Percentiles rank a stretch among this genome's conserved stretches.
Conservation (phyloP, 805 yeast genomes). For the Yarrowia sp. region DNA sequence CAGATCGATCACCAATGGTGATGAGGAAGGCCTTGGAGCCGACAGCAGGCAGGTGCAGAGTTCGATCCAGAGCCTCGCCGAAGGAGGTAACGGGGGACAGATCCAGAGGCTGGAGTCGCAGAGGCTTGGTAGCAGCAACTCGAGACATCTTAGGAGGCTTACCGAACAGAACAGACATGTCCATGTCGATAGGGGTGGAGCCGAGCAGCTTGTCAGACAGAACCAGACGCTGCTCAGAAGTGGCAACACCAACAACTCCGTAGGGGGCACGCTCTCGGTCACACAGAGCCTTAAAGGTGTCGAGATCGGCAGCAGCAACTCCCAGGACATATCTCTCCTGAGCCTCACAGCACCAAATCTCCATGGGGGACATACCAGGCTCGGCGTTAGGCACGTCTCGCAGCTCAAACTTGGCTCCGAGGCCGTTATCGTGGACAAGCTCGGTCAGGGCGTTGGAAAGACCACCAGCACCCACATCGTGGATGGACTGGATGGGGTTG, state of each 20-base stretch:
- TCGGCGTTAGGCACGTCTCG: conserved; percentile 87
- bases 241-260: conserved; percentile 94
- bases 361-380: conserved; percentile 99
- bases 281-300: conserved; percentile 72
- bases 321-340: conserved; percentile 97
- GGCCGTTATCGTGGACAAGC: conserved; percentile 91
- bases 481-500: conserved; percentile 89
- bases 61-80: conserved; percentile 71
- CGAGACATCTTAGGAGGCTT: conserved; percentile 96
- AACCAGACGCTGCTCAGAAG: conserved; percentile 75
- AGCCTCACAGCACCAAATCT: conserved; percentile 99
- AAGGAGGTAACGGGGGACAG: conserved; percentile 40
- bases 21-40: conserved; percentile 92
- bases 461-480: conserved; percentile 99
- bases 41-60: conserved; percentile 84
- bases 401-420: conserved; percentile 90
- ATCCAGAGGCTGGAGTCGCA: conserved; percentile 42
- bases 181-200: conserved; percentile 90
- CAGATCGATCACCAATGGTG: conserved; percentile 98
- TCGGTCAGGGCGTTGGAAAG: conserved; percentile 96
- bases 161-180: conserved; percentile 92
- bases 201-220: conserved; percentile 74
- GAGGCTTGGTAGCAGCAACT: conserved; percentile 58
- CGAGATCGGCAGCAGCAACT: conserved; percentile 74
- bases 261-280: conserved; percentile 93